A percentile compares a stretch with the other conserved stretches of the same genome.
Conservation (phyloP, 73 alveolate species). For the Paramecium sexaurelia region DNA sequence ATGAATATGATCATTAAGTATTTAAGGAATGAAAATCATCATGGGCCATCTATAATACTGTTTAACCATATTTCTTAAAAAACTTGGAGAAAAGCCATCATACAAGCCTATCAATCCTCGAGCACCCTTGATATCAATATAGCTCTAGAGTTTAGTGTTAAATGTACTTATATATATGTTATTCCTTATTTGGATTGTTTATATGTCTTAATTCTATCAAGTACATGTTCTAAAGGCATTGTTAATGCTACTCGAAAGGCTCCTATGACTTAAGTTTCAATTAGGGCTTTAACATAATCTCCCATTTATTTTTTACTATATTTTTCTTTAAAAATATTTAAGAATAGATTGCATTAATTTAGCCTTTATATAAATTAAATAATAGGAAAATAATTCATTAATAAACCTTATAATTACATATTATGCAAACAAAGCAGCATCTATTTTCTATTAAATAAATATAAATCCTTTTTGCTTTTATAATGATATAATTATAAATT, state of each 20-base stretch:
- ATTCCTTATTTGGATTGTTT: background rate
- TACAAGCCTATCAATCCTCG: background rate
- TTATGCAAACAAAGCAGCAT: background rate
- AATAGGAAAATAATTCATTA: background rate
- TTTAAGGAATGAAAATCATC: slow-evolving; percentile 13
- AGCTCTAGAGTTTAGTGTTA: background rate
- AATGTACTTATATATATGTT: background rate
- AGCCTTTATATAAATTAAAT: background rate
- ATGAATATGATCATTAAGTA: background rate
- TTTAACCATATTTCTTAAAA: background rate
- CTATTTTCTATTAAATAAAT: background rate
- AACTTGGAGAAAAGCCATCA: slow-evolving; percentile 51
- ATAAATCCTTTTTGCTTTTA: no score
- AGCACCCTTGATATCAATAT: background rate
- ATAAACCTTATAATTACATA: background rate
- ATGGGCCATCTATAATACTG: slow-evolving; percentile 38
- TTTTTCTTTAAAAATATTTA: no score
- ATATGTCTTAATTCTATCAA: slow-evolving; percentile 33
- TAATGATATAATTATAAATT: no score
- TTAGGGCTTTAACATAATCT: background rate
- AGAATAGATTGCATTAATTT: background rate
- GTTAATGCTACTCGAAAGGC: background rate
- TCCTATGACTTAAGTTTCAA: slow-evolving; percentile 33
- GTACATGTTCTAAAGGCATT: slow-evolving; percentile 34
- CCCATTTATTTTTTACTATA: background rate